Conservation (phyloP, 129 eudicot species). For the Smallanthus sonchifolius region DNA sequence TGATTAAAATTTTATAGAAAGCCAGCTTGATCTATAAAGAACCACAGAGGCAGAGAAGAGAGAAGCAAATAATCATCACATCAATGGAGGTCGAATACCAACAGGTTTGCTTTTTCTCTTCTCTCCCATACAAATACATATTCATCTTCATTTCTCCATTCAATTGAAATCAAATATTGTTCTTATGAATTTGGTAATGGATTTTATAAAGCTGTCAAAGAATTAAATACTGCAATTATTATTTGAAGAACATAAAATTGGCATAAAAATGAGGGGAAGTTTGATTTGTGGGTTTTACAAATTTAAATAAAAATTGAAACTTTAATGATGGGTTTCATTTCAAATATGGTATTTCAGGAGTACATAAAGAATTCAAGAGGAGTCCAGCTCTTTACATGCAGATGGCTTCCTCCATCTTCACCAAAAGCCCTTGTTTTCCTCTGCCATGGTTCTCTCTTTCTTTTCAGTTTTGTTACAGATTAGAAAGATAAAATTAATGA, state of each 20-base stretch:
- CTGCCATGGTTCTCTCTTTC: constrained; percentile 77
- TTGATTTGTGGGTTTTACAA: background rate
- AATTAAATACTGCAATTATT: no score
- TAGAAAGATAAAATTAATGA: no score
- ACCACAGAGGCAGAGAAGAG: background rate
- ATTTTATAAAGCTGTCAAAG: no score
- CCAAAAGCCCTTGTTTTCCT: constrained; percentile 97
- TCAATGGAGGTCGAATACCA: constrained; percentile 67
- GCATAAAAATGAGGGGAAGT: no score
- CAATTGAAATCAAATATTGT: background rate
- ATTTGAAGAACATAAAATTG: no score
- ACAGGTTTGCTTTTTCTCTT: constrained; percentile 47
- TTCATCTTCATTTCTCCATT: background rate
- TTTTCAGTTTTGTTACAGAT: background rate
- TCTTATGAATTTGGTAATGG: no score
- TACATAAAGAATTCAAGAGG: constrained; percentile 83
- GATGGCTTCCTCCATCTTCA: constrained; percentile 88
- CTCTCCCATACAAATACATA: background rate
- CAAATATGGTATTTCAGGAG: no score
- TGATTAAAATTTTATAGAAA: constrained; percentile 7
- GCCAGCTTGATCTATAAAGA: constrained; percentile 14
- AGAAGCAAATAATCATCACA: background rate
- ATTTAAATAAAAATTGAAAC: background rate
- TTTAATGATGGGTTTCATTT: background rate
- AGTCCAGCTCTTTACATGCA: constrained; percentile 80